These are phyloP conservation scores for Xylariaceae sp. DNA, from an alignment of 2,329 filamentous ascomycete species.

Conservation along the genomic window DNA sequence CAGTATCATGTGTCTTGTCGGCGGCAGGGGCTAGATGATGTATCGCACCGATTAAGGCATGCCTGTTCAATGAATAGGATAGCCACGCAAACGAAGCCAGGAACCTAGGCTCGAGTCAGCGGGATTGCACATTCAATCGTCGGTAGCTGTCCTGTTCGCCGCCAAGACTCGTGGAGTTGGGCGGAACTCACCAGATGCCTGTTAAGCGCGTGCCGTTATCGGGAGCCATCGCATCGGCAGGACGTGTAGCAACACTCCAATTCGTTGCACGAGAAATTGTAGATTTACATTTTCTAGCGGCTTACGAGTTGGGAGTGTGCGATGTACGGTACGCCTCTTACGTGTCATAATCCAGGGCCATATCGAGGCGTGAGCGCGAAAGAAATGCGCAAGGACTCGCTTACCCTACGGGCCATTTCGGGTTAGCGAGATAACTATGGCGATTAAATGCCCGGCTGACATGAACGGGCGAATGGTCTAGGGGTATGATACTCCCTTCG, in stretches of 20 bases:
- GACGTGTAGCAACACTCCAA: not conserved
- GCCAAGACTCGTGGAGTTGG: not conserved
- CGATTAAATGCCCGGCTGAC: too few species aligned
- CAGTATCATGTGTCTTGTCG: conserved; percentile 6
- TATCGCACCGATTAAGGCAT: conserved; percentile 46
- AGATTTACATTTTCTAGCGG: not conserved
- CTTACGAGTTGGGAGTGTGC: not conserved
- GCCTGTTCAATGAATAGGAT: conserved; percentile 43
- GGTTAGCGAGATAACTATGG: too few species aligned
- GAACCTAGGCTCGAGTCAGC: conserved; percentile 35
- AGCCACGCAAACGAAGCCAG: conserved; percentile 48
- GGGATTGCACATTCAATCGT: not conserved
- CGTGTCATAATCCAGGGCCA: not conserved
- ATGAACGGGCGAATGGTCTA: too few species aligned
- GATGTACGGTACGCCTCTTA: not conserved
- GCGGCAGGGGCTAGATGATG: conserved; percentile 1
- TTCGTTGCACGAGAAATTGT: not conserved
- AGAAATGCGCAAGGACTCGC: too few species aligned
- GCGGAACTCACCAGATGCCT: conserved; percentile 35
- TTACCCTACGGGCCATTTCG: too few species aligned
- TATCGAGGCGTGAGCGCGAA: too few species aligned
- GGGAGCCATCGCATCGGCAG: conserved; percentile 29
- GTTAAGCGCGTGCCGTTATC: conserved; percentile 35
- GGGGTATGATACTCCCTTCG: conserved; percentile 25
- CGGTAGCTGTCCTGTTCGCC: not conserved